Conservation (phyloP, 352 stramenopile genomes). For the Elongisporangium undulatum region DNA sequence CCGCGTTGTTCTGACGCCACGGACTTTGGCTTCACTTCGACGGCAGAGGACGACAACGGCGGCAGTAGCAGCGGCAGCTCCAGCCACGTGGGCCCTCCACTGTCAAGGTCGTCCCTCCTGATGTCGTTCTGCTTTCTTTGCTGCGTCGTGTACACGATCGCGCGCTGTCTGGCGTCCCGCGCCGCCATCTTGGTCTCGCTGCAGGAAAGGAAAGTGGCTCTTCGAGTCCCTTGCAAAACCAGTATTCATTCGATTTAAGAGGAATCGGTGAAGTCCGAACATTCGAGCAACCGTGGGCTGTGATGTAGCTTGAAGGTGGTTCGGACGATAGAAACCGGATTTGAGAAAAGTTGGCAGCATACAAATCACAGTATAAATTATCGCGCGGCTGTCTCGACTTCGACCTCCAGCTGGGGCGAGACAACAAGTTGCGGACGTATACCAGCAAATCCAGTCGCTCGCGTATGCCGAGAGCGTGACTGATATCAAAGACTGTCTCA, state of each 20-base stretch:
- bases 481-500: conserved; percentile 36
- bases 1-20: neutral
- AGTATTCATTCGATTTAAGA: neutral
- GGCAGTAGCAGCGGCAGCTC: conserved; percentile 58
- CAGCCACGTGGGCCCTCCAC: conserved; percentile 44
- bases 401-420: conserved; percentile 47
- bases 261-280: too few relatives aligned
- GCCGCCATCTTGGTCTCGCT: neutral
- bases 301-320: too few relatives aligned
- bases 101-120: neutral
- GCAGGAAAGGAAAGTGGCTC: neutral
- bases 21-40: neutral
- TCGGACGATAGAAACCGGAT: too few relatives aligned
- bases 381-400: too few relatives aligned
- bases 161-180: conserved; percentile 17
- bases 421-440: conserved; percentile 52
- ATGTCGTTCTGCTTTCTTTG: neutral
- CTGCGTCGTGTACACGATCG: conserved; percentile 28
- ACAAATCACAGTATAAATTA: too few relatives aligned
- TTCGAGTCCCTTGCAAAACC: neutral
- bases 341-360: too few relatives aligned
- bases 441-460: conserved; percentile 37
- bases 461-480: conserved; percentile 43
- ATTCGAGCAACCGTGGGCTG: too few relatives aligned
- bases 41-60: conserved; percentile 9